phyloP scores from a whole-genome alignment of 2,329 filamentous ascomycete species.

The Alternaria triticimaculans region DNA sequence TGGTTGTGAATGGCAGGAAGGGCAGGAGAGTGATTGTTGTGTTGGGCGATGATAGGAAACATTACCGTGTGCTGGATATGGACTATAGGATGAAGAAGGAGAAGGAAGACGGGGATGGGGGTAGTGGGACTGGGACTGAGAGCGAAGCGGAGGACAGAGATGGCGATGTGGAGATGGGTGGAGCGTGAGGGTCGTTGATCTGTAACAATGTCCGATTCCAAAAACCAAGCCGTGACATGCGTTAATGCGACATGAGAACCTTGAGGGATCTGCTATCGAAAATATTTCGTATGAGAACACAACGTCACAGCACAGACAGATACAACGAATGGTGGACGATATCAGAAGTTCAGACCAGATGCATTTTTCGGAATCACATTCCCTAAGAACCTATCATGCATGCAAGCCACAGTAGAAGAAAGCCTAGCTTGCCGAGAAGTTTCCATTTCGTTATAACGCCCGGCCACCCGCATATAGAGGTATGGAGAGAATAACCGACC shows the following conservation, averaged over 20 bases:
- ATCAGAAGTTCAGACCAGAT: conserved; percentile 39
- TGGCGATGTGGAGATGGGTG: neutral
- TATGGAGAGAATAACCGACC: conserved; percentile 48
- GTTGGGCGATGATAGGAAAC: conserved; percentile 59
- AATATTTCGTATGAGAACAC: neutral
- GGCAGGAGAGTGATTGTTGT: conserved; percentile 62
- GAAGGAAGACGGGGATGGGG: conserved; percentile 11
- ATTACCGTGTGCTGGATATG: conserved; percentile 64
- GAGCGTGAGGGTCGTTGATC: neutral
- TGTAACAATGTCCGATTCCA: neutral
- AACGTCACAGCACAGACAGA: neutral
- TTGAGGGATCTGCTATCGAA: neutral
- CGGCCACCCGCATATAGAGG: conserved; percentile 46
- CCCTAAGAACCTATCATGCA: conserved; percentile 47
- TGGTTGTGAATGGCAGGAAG: conserved; percentile 64
- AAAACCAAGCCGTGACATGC: neutral
- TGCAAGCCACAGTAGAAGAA: conserved; percentile 36
- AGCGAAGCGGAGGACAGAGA: conserved; percentile 15
- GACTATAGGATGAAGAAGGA: conserved; percentile 47
- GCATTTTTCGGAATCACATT: conserved; percentile 50
- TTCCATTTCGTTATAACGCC: conserved; percentile 47
- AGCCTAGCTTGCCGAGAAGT: conserved; percentile 41
- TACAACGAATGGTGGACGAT: conserved; percentile 1
- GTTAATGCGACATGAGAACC: neutral
- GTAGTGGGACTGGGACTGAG: conserved; percentile 2